Base-by-base conservation (phyloP, 805 yeast genomes). In the Candida manassasensis region DNA sequence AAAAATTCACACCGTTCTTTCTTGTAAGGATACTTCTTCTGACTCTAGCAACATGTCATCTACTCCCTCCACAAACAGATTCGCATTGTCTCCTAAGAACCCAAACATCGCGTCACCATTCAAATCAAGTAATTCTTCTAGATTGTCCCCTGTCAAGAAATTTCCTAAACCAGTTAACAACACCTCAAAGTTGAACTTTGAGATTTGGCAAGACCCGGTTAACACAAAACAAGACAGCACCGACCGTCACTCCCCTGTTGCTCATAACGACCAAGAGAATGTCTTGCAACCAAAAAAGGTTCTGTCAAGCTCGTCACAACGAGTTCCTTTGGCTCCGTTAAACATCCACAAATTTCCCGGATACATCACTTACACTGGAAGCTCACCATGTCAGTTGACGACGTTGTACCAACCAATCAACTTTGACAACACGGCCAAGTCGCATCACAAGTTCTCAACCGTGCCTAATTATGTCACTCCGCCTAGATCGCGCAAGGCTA, bases 261-360 rank as follows among this genome's bases (percentile, higher is more conserved):
- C 51, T 39, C 56, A 59, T 40, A 52, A 52, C 36, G 69, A 67
- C 43, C 69, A 67, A 49, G 72, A 67, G 41, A 67, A 67, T 43
- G 53, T 63, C 29, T 50, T 63, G 40, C 67, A 58, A 43, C 67
- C 68, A 7, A 53, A 52, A 31, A 44, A 39, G 26, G n/a, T 29
- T 4, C 8, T 25, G 4, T 24, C 22, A 4, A 28, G 21, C 27
- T 12, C 39, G 8, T 18, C 29, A 2, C 10, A 32, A 15, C 50
- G 69, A 42, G 27, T 17, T 11, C 62, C 66, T 2, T 53, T 63
- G 42, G 43, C 48, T 12, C 51, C 49, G 25, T 50, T 63, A 37
- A 48, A 45, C 37, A 54, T 60, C n/a, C 40, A 41, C 21, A 53
- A 57, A 27, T 63, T 36, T 38, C 55, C 63, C 5, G 69, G 67